Conservation (phyloP, 306 rosid species). For the Abrus precatorius region DNA sequence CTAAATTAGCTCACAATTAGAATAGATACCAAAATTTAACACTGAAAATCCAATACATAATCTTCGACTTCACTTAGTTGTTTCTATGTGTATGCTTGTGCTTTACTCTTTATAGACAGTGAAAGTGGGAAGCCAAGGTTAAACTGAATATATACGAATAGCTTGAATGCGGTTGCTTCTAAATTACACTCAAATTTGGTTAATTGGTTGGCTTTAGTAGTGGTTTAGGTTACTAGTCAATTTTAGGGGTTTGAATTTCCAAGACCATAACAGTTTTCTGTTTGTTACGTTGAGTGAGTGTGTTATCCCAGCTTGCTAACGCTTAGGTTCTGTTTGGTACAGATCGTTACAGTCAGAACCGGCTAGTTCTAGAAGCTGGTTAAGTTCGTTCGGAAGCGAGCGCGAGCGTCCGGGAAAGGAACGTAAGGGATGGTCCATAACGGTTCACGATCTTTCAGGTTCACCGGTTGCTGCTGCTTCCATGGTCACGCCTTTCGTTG, state of each 20-base stretch:
- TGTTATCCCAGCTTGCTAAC: constrained; percentile 6
- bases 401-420: constrained; percentile 77
- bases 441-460: constrained; percentile 80
- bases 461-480: constrained; percentile 82
- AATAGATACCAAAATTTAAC: constrained; percentile 5
- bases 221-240: constrained; percentile 24
- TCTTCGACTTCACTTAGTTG: background rate
- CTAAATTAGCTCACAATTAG: background rate
- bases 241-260: constrained; percentile 18
- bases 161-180: constrained; percentile 15
- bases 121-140: constrained; percentile 11
- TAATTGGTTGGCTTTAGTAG: background rate
- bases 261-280: constrained; percentile 21
- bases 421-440: constrained; percentile 80
- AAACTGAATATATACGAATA: background rate
- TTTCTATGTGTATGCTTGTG: background rate
- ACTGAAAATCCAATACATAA: background rate
- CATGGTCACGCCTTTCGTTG: constrained; percentile 78
- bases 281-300: background rate
- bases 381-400: constrained; percentile 77
- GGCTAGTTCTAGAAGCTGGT: constrained; percentile 63
- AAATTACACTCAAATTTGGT: background rate
- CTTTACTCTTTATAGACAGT: constrained; percentile 37
- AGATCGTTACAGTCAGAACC: constrained; percentile 67
- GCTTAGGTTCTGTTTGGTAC: constrained; percentile 39